Conservation (phyloP, 2,329 filamentous ascomycete species). For the Karstenula rhodostoma region DNA sequence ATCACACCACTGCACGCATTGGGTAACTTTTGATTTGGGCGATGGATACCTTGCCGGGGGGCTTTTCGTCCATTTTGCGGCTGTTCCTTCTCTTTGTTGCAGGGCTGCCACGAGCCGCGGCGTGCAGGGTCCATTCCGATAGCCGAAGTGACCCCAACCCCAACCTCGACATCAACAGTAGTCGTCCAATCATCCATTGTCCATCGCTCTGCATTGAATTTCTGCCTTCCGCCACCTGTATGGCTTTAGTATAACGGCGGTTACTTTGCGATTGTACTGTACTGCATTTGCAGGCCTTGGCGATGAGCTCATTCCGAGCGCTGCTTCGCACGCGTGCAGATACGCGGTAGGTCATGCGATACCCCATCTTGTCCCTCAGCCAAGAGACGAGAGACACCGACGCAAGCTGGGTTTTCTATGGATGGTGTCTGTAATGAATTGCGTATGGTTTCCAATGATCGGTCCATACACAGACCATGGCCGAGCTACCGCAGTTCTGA, state of each 20-base stretch:
- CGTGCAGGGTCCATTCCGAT: slow-evolving; percentile 1
- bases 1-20: no score
- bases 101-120: not conserved
- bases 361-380: not conserved
- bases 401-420: not conserved
- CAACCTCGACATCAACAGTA: not conserved
- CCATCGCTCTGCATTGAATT: not conserved
- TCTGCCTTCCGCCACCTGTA: not conserved
- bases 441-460: not conserved
- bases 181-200: not conserved
- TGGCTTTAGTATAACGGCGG: not conserved
- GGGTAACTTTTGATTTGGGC: no score
- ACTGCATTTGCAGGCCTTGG: not conserved
- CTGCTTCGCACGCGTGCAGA: slow-evolving; percentile 17
- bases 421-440: not conserved
- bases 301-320: slow-evolving; percentile 3
- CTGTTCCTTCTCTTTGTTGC: no score
- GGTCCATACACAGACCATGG: not conserved
- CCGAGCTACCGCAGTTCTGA: not conserved
- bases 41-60: no score
- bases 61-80: no score
- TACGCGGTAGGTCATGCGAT: slow-evolving; percentile 12
- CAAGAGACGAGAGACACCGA: not conserved
- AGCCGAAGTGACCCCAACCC: not conserved
- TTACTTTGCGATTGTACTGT: not conserved